These are phyloP conservation scores for Globisporangium echinulatum DNA, from an alignment of 352 stramenopile species.

Conservation along the genomic window DNA sequence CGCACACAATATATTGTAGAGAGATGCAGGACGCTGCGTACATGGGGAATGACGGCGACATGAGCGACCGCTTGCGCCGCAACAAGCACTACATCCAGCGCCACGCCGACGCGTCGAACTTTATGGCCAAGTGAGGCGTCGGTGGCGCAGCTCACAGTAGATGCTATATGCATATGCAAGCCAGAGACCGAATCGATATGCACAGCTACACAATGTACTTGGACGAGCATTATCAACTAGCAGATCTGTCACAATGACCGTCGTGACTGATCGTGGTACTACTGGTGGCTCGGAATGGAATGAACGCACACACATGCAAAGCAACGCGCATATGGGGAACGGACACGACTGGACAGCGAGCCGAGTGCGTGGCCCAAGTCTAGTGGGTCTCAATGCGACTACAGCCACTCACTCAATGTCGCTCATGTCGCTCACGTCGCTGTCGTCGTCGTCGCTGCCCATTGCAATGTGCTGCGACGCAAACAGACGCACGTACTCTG, in stretches of 20 bases:
- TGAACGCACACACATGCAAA: too few relatives aligned
- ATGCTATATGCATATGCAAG: neutral
- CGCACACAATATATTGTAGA: constrained; percentile 13
- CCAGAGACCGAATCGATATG: neutral
- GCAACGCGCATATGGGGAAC: too few relatives aligned
- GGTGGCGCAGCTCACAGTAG: too few relatives aligned
- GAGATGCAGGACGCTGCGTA: constrained; percentile 77
- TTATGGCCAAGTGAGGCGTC: constrained; percentile 54
- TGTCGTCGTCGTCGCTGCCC: constrained; percentile 62
- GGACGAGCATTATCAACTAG: too few relatives aligned
- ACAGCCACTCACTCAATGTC: constrained; percentile 33
- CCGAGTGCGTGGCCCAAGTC: too few relatives aligned
- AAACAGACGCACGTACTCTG: constrained; percentile 78
- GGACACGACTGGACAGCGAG: too few relatives aligned
- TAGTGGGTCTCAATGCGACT: too few relatives aligned
- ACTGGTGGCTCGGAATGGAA: too few relatives aligned
- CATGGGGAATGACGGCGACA: constrained; percentile 45
- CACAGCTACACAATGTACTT: neutral
- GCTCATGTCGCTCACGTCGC: constrained; percentile 83
- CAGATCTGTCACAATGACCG: too few relatives aligned
- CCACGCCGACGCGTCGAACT: constrained; percentile 71
- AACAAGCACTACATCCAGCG: constrained; percentile 86
- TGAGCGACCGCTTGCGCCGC: constrained; percentile 66
- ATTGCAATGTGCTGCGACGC: constrained; percentile 75
- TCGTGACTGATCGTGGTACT: too few relatives aligned